Percentiles rank a stretch among this genome's conserved stretches.
phyloP scores from a whole-genome alignment of 225 moss, liverwort and hornwort genomes.

The Straminergon stramineum region DNA sequence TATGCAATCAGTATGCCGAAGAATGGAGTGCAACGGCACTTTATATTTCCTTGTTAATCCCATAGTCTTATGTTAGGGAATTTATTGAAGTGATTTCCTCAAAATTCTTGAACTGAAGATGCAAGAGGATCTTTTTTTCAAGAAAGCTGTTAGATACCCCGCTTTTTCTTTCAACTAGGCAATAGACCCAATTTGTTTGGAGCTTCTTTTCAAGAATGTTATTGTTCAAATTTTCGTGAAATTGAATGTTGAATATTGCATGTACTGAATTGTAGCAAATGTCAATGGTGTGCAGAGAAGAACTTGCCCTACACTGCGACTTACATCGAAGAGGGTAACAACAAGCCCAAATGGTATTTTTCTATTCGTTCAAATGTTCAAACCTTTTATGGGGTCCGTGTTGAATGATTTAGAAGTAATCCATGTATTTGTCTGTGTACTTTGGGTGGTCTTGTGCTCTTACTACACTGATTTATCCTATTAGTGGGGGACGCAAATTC shows the following conservation, averaged over 20 bases:
- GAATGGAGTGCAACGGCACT: background rate
- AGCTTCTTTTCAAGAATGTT: background rate
- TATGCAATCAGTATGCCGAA: background rate
- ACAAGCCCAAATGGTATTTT: constrained; percentile 77
- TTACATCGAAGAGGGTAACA: constrained; percentile 81
- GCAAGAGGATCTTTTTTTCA: background rate
- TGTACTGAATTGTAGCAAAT: background rate
- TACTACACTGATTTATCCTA: no score
- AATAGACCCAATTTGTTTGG: no score
- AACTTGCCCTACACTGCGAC: constrained; percentile 68
- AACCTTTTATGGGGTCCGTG: background rate
- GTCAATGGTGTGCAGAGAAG: constrained; percentile 32
- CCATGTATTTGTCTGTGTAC: no score
- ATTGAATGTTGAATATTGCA: background rate
- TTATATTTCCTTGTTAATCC: background rate
- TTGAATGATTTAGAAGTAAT: background rate
- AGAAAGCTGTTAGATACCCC: no score
- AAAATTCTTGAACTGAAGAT: background rate
- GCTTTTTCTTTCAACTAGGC: background rate
- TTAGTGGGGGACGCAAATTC: no score
- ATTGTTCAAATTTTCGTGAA: background rate
- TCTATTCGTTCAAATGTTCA: background rate
- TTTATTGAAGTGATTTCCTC: background rate
- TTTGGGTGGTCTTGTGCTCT: no score
- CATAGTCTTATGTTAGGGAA: no score